Base-by-base conservation (phyloP, 305 asterid genomes). In the Solanum hybrid region DNA sequence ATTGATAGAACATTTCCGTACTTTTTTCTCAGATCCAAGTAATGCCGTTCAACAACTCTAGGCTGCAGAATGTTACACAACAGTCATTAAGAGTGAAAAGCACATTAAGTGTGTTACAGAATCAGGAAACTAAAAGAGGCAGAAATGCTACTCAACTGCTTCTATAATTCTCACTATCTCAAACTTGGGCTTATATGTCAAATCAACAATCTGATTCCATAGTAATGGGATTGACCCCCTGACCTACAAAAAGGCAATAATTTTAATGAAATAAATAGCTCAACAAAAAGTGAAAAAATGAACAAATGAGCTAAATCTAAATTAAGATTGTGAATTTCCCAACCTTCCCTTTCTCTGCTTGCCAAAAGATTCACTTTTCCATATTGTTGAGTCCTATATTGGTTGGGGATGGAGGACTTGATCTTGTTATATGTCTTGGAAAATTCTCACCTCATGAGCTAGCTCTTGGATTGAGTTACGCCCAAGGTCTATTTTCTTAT, bases 141-240 rank as follows among this genome's bases (percentile, higher is more conserved):
- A 65, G 68, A 91, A 91, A 57, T 87, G 90, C 87, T 90, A 95
- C 99, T 94, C 92, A 98, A 86, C 99, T 91, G 99, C 98, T 95
- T 98, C 99, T 91, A 95, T 97, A 15, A 91, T 95, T 89, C 89
- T 95, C 93, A 98, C 96, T 29, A 98, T 93, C 92, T 96, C 99
- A 89, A 94, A 98, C 93, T 95, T 95, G 37, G 99, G 99, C 94
- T 98, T 98, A 93, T 97, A 98, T 90, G 97, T 98, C 96, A 98
- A 95, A 94, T 98, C 99, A 94, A 98, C 99, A 93, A 97, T 95
- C 91, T 98, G 99, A 91, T 98, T 98, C 99, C 99, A 97, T 31
- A 97, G 97, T 89, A 98, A 92, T 10, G 99, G 99, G 91, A 98
- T 98, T 45, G 99, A 98, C 85, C 99, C 99, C 92, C 99, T 95